These are phyloP conservation scores for Digitaria exilis DNA, from an alignment of 202 grass and related monocot species.

Conservation along the genomic window DNA sequence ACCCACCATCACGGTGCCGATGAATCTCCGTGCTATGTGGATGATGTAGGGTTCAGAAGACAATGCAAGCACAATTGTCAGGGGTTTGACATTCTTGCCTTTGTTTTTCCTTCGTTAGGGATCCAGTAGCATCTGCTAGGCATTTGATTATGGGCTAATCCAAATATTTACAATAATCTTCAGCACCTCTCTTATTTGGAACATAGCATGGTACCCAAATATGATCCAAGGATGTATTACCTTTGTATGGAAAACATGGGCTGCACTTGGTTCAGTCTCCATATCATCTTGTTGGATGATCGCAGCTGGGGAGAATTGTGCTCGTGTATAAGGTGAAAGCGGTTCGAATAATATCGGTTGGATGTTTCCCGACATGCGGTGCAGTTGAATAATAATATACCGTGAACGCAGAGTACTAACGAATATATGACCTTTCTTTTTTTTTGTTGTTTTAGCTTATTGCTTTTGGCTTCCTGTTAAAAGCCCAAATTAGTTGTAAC, in stretches of 20 bases:
- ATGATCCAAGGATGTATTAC: not conserved
- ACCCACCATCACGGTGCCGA: constrained; percentile 14
- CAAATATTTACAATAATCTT: constrained; percentile 29
- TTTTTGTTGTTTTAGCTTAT: too few relatives aligned
- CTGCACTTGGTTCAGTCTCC: not conserved
- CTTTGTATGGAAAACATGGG: not conserved
- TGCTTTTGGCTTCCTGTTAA: too few relatives aligned
- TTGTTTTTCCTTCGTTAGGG: not conserved
- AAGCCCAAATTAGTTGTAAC: too few relatives aligned
- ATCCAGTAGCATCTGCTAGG: constrained; percentile 40
- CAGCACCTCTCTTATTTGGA: constrained; percentile 26
- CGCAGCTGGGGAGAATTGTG: not conserved
- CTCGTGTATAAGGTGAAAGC: not conserved
- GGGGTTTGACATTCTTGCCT: constrained; percentile 28
- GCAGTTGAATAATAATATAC: too few relatives aligned
- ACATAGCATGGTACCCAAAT: constrained; percentile 6
- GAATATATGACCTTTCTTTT: too few relatives aligned
- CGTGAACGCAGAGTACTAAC: too few relatives aligned
- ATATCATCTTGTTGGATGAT: not conserved
- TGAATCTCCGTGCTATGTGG: constrained; percentile 31
- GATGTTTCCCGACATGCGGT: too few relatives aligned
- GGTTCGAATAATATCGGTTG: not conserved
- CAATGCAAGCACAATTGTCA: constrained; percentile 32
- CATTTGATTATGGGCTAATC: constrained; percentile 45
- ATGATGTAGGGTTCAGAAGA: constrained; percentile 54